phyloP scores from a whole-genome alignment of 768 basidiomycete genomes.

The Tulasnella sp. region DNA sequence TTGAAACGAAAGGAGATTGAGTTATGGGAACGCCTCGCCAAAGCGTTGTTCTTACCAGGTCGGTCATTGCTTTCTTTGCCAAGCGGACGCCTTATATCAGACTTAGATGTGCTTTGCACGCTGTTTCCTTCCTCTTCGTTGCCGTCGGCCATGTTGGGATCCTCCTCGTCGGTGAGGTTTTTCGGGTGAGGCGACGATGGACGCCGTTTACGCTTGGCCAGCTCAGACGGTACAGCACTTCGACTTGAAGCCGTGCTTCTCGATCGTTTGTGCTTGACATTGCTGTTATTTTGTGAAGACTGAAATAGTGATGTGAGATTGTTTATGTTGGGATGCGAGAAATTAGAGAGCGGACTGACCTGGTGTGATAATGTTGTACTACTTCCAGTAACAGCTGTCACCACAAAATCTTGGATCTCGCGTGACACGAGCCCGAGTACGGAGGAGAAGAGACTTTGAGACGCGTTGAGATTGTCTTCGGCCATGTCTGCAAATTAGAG shows the following conservation, averaged over 20 bases:
- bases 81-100: background rate
- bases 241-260: background rate
- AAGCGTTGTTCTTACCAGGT: background rate
- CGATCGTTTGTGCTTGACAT: background rate
- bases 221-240: background rate
- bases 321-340: background rate
- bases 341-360: slow-evolving; percentile 6
- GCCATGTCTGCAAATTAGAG: background rate
- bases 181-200: background rate
- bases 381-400: slow-evolving; percentile 8
- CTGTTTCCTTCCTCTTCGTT: background rate
- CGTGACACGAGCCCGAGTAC: slow-evolving; percentile 10
- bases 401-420: slow-evolving; percentile 10
- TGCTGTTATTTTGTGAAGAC: background rate
- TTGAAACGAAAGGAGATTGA: background rate
- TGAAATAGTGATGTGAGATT: background rate
- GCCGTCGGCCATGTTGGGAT: background rate
- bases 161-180: background rate
- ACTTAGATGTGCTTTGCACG: background rate
- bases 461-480: background rate
- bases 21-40: background rate
- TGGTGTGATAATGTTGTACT: background rate
- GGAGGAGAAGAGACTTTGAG: slow-evolving; percentile 1
- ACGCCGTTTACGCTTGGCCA: background rate
- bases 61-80: background rate